A percentile compares a stretch with the other conserved stretches of the same genome.
Evolutionary conservation across 140 eudicot species (phyloP).

Genomic region (Ambrosia hybrid): DNA sequence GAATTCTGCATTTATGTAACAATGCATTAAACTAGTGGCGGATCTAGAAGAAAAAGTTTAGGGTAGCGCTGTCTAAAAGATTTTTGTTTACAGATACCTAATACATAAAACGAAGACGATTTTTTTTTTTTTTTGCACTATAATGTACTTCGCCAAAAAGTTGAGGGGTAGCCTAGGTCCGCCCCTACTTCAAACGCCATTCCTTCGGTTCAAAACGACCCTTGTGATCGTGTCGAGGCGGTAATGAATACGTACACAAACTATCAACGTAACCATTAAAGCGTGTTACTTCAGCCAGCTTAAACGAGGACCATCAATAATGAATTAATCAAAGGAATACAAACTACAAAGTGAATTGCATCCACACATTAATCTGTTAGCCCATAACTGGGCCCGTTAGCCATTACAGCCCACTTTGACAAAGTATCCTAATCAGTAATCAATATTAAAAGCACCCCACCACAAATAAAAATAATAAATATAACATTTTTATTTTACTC

Average conservation of each 20-base stretch:
- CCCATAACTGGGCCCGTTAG: background rate
- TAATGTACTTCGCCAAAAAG: too few species aligned
- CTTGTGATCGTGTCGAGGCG: background rate
- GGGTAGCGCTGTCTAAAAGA: too few species aligned
- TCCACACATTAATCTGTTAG: slow-evolving; percentile 27
- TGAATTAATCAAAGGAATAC: slow-evolving; percentile 14
- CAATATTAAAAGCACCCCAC: slow-evolving; percentile 20
- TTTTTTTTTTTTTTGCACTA: too few species aligned
- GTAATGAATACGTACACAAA: background rate
- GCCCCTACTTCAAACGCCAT: too few species aligned
- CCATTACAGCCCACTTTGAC: slow-evolving; percentile 31
- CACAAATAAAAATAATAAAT: background rate
- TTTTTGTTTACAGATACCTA: too few species aligned
- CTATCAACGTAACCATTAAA: background rate
- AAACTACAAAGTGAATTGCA: background rate
- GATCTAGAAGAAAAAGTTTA: too few species aligned
- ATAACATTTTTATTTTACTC: background rate
- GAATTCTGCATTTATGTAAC: too few species aligned
- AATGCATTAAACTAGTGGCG: too few species aligned
- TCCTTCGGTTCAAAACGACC: background rate
- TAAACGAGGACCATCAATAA: slow-evolving; percentile 25
- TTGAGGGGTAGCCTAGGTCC: too few species aligned
- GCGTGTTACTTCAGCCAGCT: slow-evolving; percentile 23
- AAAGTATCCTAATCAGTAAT: background rate
- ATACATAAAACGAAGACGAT: too few species aligned